phyloP scores from a whole-genome alignment of 306 rosid genomes.

The Citrullus mucosospermus region DNA sequence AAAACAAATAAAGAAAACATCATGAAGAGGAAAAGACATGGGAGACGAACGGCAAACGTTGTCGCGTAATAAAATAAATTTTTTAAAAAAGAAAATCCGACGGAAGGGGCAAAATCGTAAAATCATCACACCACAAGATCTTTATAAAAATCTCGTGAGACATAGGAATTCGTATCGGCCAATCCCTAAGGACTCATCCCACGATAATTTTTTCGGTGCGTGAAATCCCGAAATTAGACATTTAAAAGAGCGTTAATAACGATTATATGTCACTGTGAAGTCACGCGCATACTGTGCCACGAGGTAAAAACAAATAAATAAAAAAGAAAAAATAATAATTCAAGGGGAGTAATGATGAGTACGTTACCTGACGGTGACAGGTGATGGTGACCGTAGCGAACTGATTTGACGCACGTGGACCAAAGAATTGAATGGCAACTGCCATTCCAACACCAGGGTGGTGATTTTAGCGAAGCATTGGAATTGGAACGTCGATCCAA shows the following conservation, averaged over 20 bases:
- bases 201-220: neutral
- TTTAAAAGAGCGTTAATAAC: neutral
- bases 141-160: neutral
- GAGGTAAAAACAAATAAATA: neutral
- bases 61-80: neutral
- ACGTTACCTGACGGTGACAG: neutral
- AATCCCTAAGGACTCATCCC: neutral
- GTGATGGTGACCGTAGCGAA: neutral
- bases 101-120: neutral
- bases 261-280: neutral
- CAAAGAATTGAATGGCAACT: conserved; percentile 2
- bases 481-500: neutral
- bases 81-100: no score
- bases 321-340: neutral
- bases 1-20: neutral
- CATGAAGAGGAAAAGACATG: neutral
- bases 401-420: conserved; percentile 18
- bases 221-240: neutral
- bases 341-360: conserved; percentile 13
- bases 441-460: neutral
- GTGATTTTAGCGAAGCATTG: neutral
- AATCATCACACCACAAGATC: neutral
- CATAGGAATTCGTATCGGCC: neutral
- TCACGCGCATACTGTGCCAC: neutral
- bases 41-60: neutral